Evolutionary conservation across 1,139 yeast species (phyloP), one percentile per base, ranked within the genome.

Genomic region (Pichia sp.): DNA sequence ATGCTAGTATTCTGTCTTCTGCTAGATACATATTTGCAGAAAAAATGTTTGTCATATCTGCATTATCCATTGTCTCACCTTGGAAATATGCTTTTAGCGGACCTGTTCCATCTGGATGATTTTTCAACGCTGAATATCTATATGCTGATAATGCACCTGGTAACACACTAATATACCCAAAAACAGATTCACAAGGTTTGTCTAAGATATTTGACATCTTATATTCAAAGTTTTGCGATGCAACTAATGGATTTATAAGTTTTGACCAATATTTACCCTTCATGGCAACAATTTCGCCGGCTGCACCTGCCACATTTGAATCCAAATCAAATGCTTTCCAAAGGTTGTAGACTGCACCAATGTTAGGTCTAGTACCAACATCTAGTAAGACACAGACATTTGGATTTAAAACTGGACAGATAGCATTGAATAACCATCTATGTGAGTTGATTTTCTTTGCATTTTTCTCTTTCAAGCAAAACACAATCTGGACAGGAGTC

Each of bases 61-160:
- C 66, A 9, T 76, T 77, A 60, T 75, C 73, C 42, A 60, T 59
- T 6, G 55, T 58, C 70, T 92, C 98, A 49, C 98, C 98, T 69
- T 88, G 85, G 74, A 92, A 92, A 67, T 92, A 92, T 0, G 96
- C 84, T 47, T 83, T 79, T 52, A 92, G 75, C 0, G 98, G 98
- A 4, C 98, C 98, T 2, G 95, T 87, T 12, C 98, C 98, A 68
- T 88, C 96, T 2, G 80, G 87, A 65, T 88, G 88, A 64, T 91
- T 89, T 61, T 79, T 81, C 61, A 92, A 75, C 0, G 99, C 99
- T 57, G 89, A 81, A 67, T 87, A 93, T 64, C 99, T 78, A 70
- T 93, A 93, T 0, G 98, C 98, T 0, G 97, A 89, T 54, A 93
- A 75, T 0, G 99, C 99, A 68, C 99, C 98, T 0, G 99, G 99